A percentile compares a stretch with the other conserved stretches of the same genome.
Evolutionary conservation across 257 asterid genomes (phyloP).

Genomic region (Nicotiana otophora): DNA sequence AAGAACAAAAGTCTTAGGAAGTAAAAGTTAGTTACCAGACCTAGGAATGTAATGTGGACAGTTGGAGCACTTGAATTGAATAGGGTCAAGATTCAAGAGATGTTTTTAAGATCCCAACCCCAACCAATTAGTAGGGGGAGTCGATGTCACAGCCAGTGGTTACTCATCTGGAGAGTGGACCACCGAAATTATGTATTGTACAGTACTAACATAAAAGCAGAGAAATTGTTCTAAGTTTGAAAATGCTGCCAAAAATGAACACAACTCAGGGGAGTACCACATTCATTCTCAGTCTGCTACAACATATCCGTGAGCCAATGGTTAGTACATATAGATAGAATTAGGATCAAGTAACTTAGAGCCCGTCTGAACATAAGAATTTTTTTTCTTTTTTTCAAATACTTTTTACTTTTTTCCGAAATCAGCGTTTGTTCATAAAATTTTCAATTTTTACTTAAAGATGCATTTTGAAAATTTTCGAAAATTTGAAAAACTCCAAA

Average conservation of each 20-base stretch:
- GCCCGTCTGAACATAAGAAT: too few species aligned
- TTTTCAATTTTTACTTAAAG: too few species aligned
- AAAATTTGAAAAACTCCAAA: too few species aligned
- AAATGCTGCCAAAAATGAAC: background rate
- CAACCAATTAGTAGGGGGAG: background rate
- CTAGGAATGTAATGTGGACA: background rate
- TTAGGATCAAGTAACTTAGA: too few species aligned
- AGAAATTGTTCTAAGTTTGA: background rate
- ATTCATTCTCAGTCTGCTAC: background rate
- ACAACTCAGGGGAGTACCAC: background rate
- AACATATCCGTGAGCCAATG: background rate
- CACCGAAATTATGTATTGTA: background rate
- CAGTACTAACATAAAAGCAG: background rate
- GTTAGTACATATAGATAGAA: too few species aligned
- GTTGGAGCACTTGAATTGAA: constrained; percentile 1
- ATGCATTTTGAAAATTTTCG: too few species aligned
- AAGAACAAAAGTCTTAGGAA: background rate
- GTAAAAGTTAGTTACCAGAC: background rate
- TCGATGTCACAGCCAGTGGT: background rate
- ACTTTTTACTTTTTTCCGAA: too few species aligned
- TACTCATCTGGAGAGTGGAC: background rate
- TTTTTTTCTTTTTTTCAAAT: too few species aligned
- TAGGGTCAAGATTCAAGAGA: background rate
- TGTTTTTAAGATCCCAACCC: background rate
- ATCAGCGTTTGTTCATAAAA: too few species aligned